Conservation (phyloP, 2,329 filamentous ascomycete species). For the Neoscytalidium dimidiatum region DNA sequence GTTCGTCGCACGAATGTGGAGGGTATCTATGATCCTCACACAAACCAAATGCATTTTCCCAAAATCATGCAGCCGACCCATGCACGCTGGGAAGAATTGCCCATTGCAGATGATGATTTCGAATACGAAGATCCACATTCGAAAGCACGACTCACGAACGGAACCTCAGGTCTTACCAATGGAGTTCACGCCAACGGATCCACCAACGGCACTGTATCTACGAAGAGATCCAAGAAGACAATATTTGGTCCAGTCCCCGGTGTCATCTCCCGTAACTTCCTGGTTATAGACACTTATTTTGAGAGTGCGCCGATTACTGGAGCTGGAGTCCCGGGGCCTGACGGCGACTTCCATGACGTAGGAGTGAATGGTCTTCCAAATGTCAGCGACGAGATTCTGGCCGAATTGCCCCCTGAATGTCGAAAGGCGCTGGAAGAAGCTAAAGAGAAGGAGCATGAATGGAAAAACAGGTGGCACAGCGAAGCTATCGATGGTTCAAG, state of each 20-base stretch:
- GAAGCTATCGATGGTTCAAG: slow-evolving; percentile 61
- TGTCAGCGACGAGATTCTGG: slow-evolving; percentile 65
- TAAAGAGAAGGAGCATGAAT: slow-evolving; percentile 64
- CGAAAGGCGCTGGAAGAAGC: slow-evolving; percentile 71
- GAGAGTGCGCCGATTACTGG: slow-evolving; percentile 60
- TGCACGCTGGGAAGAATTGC: slow-evolving; percentile 75
- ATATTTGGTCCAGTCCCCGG: slow-evolving; percentile 59
- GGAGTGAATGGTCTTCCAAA: slow-evolving; percentile 60
- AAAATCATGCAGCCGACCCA: slow-evolving; percentile 87
- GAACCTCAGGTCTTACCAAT: slow-evolving; percentile 40
- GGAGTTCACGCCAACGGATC: slow-evolving; percentile 23
- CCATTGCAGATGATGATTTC: slow-evolving; percentile 32
- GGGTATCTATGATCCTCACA: slow-evolving; percentile 92
- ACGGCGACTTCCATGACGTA: slow-evolving; percentile 52
- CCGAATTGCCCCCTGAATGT: slow-evolving; percentile 69
- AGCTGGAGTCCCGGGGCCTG: slow-evolving; percentile 61
- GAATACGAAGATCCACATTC: slow-evolving; percentile 26
- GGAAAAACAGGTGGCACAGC: slow-evolving; percentile 73
- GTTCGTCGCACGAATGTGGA: slow-evolving; percentile 68
- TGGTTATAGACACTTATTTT: slow-evolving; percentile 63
- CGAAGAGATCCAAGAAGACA: slow-evolving; percentile 25
- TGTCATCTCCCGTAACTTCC: slow-evolving; percentile 61
- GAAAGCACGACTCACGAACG: slow-evolving; percentile 25
- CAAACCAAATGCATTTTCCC: slow-evolving; percentile 87
- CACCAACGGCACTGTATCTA: slow-evolving; percentile 16